phyloP scores from a whole-genome alignment of 2,329 filamentous ascomycete species.

The Hymenoscyphus linearis region DNA sequence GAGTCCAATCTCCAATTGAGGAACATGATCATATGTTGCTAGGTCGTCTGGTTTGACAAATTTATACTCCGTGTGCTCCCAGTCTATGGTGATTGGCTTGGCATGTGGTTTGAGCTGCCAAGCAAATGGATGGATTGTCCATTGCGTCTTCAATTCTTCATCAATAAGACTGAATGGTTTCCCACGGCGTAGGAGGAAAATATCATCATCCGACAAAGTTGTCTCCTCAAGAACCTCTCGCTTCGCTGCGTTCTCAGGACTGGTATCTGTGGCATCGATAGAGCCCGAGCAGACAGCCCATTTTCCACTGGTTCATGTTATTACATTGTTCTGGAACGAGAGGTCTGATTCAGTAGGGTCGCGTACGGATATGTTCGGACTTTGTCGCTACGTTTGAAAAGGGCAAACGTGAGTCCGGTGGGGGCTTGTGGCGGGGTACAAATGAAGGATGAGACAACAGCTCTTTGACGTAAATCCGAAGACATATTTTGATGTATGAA shows the following conservation, averaged over 20 bases:
- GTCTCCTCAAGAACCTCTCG: constrained; percentile 61
- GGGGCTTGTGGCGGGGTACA: constrained; percentile 30
- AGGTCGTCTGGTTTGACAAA: constrained; percentile 44
- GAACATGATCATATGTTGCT: constrained; percentile 47
- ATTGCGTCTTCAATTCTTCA: constrained; percentile 46
- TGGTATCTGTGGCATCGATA: constrained; percentile 48
- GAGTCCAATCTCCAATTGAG: constrained; percentile 52
- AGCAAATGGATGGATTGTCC: constrained; percentile 59
- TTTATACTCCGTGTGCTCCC: constrained; percentile 58
- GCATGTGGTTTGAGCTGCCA: constrained; percentile 43
- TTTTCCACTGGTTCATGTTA: constrained; percentile 40
- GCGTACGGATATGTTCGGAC: constrained; percentile 55
- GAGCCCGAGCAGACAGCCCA: constrained; percentile 58
- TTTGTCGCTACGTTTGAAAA: constrained; percentile 56
- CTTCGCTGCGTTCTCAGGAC: constrained; percentile 52
- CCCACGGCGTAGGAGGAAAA: constrained; percentile 34
- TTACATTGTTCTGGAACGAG: constrained; percentile 8
- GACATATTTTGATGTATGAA: constrained; percentile 7
- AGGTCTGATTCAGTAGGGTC: constrained; percentile 1
- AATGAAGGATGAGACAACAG: constrained; percentile 41
- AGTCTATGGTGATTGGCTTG: constrained; percentile 48
- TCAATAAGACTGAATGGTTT: constrained; percentile 55
- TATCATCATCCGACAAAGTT: constrained; percentile 37
- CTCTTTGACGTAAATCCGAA: constrained; percentile 21
- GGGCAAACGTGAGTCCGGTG: constrained; percentile 44